A percentile compares a stretch with the other conserved stretches of the same genome.
Evolutionary conservation across 257 asterid species (phyloP).

Genomic region (Datura wrightii): DNA sequence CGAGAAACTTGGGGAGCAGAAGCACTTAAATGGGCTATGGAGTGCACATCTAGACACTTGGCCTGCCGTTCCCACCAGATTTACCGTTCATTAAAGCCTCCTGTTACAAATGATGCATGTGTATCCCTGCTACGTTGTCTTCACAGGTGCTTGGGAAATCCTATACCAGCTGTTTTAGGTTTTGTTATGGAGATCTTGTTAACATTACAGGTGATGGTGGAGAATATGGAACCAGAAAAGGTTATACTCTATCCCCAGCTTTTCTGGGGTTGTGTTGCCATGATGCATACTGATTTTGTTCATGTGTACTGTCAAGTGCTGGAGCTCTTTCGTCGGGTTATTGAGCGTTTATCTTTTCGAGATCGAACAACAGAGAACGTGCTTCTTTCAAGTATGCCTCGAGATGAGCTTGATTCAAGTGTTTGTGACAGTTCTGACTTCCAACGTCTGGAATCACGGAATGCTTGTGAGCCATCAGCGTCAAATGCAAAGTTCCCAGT

Average conservation of each 20-base stretch:
- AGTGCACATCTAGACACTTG: constrained; percentile 97
- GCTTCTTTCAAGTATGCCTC: constrained; percentile 98
- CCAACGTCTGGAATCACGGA: constrained; percentile 75
- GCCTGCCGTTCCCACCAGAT: constrained; percentile 99
- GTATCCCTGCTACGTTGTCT: constrained; percentile 96
- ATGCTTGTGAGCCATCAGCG: constrained; percentile 53
- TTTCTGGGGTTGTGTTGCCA: constrained; percentile 99
- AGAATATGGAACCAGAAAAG: constrained; percentile 98
- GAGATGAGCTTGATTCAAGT: constrained; percentile 76
- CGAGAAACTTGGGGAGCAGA: constrained; percentile 98
- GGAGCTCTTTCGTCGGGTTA: constrained; percentile 94
- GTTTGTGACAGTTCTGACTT: constrained; percentile 63
- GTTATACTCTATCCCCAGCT: constrained; percentile 97
- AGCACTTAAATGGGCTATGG: constrained; percentile 99
- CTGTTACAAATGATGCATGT: constrained; percentile 94
- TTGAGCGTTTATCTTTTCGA: constrained; percentile 86
- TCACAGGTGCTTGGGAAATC: constrained; percentile 92
- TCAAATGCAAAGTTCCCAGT: constrained; percentile 71
- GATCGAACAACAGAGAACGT: constrained; percentile 97
- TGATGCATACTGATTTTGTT: constrained; percentile 98
- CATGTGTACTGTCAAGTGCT: constrained; percentile 98
- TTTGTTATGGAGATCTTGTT: constrained; percentile 90
- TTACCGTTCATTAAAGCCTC: constrained; percentile 92
- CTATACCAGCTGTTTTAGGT: constrained; percentile 92
- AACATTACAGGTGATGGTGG: constrained; percentile 98